A percentile compares a stretch with the other conserved stretches of the same genome.
Conservation (phyloP, 257 asterid genomes). For the Marsdenia floribunda region DNA sequence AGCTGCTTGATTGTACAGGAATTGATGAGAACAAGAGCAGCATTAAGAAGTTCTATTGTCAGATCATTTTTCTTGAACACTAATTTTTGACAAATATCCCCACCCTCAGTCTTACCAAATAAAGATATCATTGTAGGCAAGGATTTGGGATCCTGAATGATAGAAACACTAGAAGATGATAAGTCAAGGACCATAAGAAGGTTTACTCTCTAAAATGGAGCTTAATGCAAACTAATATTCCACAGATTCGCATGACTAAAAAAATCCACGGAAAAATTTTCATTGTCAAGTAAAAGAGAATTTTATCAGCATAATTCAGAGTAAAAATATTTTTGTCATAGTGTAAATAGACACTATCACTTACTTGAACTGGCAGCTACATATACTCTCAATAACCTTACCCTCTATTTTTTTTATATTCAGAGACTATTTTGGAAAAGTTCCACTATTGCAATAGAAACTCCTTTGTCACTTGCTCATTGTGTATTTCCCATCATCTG, state of each 20-base stretch:
- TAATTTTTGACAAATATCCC: conserved; percentile 11
- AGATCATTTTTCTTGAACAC: conserved; percentile 36
- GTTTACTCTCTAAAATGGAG: not conserved
- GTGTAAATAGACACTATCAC: not conserved
- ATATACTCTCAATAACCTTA: not conserved
- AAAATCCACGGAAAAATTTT: not conserved
- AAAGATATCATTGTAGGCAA: conserved; percentile 25
- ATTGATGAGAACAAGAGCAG: conserved; percentile 49
- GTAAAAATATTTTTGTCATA: not conserved
- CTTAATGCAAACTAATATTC: not conserved
- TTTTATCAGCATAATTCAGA: not conserved
- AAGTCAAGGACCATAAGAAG: conserved; percentile 16
- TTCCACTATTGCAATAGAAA: no score
- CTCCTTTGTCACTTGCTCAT: no score
- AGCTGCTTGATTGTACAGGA: conserved; percentile 50
- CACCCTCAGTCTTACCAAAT: conserved; percentile 17
- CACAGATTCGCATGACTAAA: not conserved
- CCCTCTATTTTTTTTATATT: not conserved
- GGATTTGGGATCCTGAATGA: conserved; percentile 48
- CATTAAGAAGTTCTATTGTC: conserved; percentile 39
- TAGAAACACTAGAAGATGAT: conserved; percentile 48
- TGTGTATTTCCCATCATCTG: not conserved
- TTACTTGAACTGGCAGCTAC: not conserved
- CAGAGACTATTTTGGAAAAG: no score
- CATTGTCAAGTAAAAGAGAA: not conserved